Evolutionary conservation across 139 green algal species (phyloP).

Genomic region (Klebsormidium nitens): DNA sequence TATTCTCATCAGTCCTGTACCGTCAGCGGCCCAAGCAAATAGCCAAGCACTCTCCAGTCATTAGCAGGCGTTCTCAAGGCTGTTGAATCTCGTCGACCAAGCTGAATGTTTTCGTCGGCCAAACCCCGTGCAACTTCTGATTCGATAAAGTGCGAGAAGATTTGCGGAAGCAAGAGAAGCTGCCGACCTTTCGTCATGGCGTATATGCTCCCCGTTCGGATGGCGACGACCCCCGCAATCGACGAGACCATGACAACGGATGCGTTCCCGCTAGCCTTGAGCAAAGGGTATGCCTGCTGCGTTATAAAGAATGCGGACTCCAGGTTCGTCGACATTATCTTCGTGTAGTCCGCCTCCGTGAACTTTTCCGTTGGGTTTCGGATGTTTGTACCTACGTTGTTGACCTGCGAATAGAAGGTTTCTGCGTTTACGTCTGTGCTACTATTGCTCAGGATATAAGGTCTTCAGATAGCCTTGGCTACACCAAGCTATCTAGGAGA

Average conservation of each 20-base stretch:
- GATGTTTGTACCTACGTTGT: conserved; percentile 75
- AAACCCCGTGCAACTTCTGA: too few relatives aligned
- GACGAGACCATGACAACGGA: conserved; percentile 75
- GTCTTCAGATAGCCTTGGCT: conserved; percentile 33
- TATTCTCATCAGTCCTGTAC: too few relatives aligned
- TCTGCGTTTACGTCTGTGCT: too few relatives aligned
- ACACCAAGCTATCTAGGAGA: not conserved
- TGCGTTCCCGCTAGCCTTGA: conserved; percentile 38
- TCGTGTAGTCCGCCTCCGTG: conserved; percentile 59
- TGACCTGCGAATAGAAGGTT: too few relatives aligned
- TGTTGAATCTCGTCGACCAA: not conserved
- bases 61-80: conserved; percentile 28
- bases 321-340: conserved; percentile 72
- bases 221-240: conserved; percentile 72
- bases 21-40: too few relatives aligned
- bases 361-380: conserved; percentile 55
- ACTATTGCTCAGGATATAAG: too few relatives aligned
- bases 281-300: conserved; percentile 54
- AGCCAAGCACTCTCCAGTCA: too few relatives aligned
- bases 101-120: not conserved
- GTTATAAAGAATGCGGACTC: conserved; percentile 64
- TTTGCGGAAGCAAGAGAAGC: too few relatives aligned
- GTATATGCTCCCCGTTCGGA: conserved; percentile 70
- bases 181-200: conserved; percentile 71
- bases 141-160: too few relatives aligned